Conservation (phyloP, 306 rosid genomes). For the Cucurbita ficifolia region DNA sequence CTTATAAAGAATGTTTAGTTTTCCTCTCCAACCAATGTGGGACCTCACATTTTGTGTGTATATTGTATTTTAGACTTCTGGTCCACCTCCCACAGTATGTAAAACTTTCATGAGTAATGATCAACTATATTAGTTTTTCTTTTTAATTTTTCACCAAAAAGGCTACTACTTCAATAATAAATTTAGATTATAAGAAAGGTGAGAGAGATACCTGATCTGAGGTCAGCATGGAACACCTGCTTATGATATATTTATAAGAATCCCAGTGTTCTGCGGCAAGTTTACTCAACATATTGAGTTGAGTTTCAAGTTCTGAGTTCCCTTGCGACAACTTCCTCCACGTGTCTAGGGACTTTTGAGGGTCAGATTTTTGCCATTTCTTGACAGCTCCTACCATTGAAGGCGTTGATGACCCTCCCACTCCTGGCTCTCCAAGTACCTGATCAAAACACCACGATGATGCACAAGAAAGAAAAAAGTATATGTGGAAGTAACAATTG, state of each 20-base stretch:
- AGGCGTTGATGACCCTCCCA: constrained; percentile 92
- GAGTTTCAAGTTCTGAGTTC: constrained; percentile 61
- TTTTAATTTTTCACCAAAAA: background rate
- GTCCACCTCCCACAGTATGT: background rate
- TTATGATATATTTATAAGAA: constrained; percentile 48
- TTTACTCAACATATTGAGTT: constrained; percentile 42
- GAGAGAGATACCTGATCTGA: constrained; percentile 48
- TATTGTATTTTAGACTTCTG: background rate
- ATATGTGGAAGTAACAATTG: background rate
- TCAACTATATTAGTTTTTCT: background rate
- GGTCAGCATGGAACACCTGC: constrained; percentile 51
- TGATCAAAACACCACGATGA: constrained; percentile 22
- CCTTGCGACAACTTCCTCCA: constrained; percentile 79
- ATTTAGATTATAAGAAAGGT: background rate
- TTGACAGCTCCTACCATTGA: constrained; percentile 97
- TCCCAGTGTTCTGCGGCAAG: constrained; percentile 75
- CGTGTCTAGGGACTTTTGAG: constrained; percentile 53
- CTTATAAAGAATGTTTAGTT: too few relatives aligned
- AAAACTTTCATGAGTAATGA: background rate
- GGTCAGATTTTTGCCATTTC: constrained; percentile 87
- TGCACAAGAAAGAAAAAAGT: background rate
- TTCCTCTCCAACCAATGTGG: too few relatives aligned
- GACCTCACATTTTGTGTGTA: background rate
- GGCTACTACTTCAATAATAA: background rate
- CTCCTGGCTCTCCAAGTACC: constrained; percentile 97